Conservation (phyloP, 148 eudicot species). For the Nyssa sinensis region DNA sequence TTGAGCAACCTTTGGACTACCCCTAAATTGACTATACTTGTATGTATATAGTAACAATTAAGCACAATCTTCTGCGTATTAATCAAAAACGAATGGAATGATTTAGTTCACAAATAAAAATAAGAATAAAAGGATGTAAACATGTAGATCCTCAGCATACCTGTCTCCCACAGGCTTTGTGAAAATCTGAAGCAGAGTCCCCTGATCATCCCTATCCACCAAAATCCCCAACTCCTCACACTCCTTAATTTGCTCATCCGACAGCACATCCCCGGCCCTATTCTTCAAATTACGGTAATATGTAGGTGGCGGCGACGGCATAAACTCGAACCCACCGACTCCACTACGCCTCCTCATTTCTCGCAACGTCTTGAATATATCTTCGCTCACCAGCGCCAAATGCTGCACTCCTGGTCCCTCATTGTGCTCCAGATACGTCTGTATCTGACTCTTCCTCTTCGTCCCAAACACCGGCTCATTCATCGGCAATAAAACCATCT, state of each 20-base stretch:
- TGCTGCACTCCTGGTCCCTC: slow-evolving; percentile 94
- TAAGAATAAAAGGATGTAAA: too few species aligned
- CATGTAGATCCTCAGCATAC: too few species aligned
- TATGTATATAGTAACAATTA: too few species aligned
- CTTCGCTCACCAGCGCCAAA: slow-evolving; percentile 68
- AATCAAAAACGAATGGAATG: too few species aligned
- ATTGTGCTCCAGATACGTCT: slow-evolving; percentile 92
- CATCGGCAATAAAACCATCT: slow-evolving; percentile 73
- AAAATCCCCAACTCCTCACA: slow-evolving; percentile 90
- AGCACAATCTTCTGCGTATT: too few species aligned
- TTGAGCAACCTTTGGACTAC: too few species aligned
- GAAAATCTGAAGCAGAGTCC: slow-evolving; percentile 89
- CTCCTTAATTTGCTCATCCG: slow-evolving; percentile 75
- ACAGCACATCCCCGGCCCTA: slow-evolving; percentile 64
- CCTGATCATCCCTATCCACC: slow-evolving; percentile 95
- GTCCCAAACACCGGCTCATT: slow-evolving; percentile 90
- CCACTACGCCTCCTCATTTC: slow-evolving; percentile 86
- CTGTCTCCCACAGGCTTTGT: slow-evolving; percentile 94
- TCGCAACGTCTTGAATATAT: slow-evolving; percentile 72
- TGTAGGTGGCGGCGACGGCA: slow-evolving; percentile 93
- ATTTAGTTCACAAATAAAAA: too few species aligned
- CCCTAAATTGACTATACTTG: too few species aligned
- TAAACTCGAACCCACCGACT: slow-evolving; percentile 90
- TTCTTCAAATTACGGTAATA: slow-evolving; percentile 72
- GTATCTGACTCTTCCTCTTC: slow-evolving; percentile 91